Base-by-base conservation (phyloP, 805 yeast species). In the Myxozyma sirexii region DNA sequence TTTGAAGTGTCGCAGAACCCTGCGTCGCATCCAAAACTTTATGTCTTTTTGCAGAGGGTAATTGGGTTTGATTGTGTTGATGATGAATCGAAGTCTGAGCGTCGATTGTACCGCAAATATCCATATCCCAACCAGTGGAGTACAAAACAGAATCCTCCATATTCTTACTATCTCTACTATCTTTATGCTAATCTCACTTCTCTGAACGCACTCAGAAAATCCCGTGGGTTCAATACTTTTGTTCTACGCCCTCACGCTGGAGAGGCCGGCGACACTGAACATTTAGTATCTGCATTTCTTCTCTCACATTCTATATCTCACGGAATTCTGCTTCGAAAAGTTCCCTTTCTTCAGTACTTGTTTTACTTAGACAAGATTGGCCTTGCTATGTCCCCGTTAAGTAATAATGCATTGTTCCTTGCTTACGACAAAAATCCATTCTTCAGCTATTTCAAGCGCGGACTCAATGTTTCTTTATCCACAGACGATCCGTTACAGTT, bases 201-300 rank as follows among this genome's bases (percentile, higher is more conserved):
- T 7, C 80, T 94, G 73, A 94, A 94, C 71, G 84, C 86, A 64
- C 87, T 93, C 84, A 83, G 99, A 75, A 76, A 79, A 35, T 80
- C 77, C 59, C 81, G 92, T 59, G 87, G 88, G 0, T 88, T 84
- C 75, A 92, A 88, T 72, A 92, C 97, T 0, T 86, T 94, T 75
- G 96, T 90, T n/a, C 77, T 94, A 68, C 83, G 99, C 69, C 99
- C 99, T 2, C 99, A 94, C 74, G 90, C 97, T 68, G 99, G 99
- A 64, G 99, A 94, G 75, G 99, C 99, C n/a, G 99, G 99, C 61
- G 99, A 94, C 71, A 97, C 98, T 1, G 98, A 94, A 70, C 99
- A 94, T 77, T 79, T 96, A 70, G 89, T 92, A 46, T 82, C 92
- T 52, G 92, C 99, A 1, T 94, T 88, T 69, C 75, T 94, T 69